Base-by-base conservation (phyloP, 768 basidiomycete species). In the Mycena crocata region DNA sequence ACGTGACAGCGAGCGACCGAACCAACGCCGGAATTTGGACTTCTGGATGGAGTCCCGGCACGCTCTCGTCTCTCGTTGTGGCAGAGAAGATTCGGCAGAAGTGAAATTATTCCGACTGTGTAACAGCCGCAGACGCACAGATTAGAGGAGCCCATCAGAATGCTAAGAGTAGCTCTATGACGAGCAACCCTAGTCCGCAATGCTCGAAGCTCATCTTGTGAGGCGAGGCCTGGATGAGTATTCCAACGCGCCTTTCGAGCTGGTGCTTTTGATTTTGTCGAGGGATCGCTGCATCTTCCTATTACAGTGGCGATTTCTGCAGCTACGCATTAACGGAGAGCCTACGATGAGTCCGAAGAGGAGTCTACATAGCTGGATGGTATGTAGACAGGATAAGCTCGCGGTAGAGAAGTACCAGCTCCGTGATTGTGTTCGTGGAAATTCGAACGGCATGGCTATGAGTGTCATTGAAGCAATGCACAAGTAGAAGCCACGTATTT, bases 331-430 rank as follows among this genome's bases (percentile, higher is more conserved):
- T 50, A 14, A 48, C 58, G 48, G 49, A n/a, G 50, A n/a, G 39
- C 42, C 35, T 7, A 8, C 49, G 1, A 30, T 40, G 12, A 24
- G 37, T 1, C 49, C 59, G 48, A 42, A n/a, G 59, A n/a, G 37
- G 58, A 19, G 46, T 39, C 59, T n/a, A n/a, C n/a, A n/a, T 8
- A 61, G 59, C 28, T 51, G 40, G 49, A 61, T 32, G n/a, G 59
- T 49, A 21, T 62, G 62, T 24, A 46, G 34, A 62, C 30, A 62
- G 30, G 40, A 46, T 23, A 9, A 62, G 62, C 19, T 62, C 62
- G n/a, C 44, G 62, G 62, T 62, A 52, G 19, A 62, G 52, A 24
- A 52, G 37, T n/a, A 62, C 44, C n/a, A 62, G 45, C 44, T 62
- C 62, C 4, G 44, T 23, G 42, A 62, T 19, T n/a, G n/a, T n/a